These are phyloP conservation scores for Xylaria bambusicola DNA, from an alignment of 495 filamentous ascomycete genomes.

Conservation along the genomic window DNA sequence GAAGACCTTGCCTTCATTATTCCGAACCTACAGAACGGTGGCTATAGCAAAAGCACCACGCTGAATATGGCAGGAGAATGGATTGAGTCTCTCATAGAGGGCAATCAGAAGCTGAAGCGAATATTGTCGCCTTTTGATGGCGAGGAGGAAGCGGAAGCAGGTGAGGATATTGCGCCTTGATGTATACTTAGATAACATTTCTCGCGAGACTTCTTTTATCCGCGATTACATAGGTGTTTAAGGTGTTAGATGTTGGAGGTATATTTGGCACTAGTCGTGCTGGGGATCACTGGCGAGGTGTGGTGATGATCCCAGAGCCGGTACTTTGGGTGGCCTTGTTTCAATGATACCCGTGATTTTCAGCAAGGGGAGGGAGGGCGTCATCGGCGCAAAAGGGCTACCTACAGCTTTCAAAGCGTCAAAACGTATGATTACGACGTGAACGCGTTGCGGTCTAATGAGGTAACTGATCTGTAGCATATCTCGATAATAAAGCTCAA, in stretches of 20 bases:
- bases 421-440: background rate
- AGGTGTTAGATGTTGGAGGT: too few species aligned
- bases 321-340: background rate
- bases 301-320: too few species aligned
- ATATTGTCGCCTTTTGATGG: too few species aligned
- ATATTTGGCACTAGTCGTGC: too few species aligned
- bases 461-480: background rate
- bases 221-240: conserved; percentile 26
- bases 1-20: conserved; percentile 71
- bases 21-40: conserved; percentile 66
- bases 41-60: conserved; percentile 78
- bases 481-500: background rate
- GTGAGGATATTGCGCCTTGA: too few species aligned
- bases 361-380: background rate
- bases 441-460: background rate
- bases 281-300: too few species aligned
- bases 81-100: conserved; percentile 68
- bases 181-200: too few species aligned
- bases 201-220: conserved; percentile 20
- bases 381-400: background rate
- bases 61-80: conserved; percentile 70
- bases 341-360: conserved; percentile 8
- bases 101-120: conserved; percentile 63
- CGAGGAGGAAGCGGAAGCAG: too few species aligned
- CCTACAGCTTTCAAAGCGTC: background rate